Base-by-base conservation (phyloP, 2,329 filamentous ascomycete genomes). In the Stachybotrys chlorohalonatus region DNA sequence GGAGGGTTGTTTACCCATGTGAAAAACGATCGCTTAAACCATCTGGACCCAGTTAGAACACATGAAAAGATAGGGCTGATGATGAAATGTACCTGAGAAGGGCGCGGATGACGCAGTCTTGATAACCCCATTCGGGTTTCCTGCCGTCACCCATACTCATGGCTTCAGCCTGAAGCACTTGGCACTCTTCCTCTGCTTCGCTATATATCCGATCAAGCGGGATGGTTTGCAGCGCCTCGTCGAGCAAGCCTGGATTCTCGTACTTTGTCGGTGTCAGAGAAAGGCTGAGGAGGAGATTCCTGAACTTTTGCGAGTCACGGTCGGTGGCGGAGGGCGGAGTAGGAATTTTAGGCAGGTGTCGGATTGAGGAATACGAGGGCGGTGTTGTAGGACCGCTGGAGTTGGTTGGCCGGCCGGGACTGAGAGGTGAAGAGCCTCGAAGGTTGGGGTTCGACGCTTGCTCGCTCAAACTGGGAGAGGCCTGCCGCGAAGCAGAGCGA, bases 11-110 rank as follows among this genome's bases (percentile, higher is more conserved):
- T 95, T 64, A 97, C 90, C 86, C 92, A 99, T 57, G 87, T 85
- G 73, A 97, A 97, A 75, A 97, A 97, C 7, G 88, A 87, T 60
- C 87, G 82, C 75, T 94, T 95, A 76, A 96, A 99, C 94, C 94
- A 97, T 61, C 72, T 69, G 39, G 54, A 42, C 8, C 50, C 51
- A 47, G 60, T 70, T 58, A 64, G 62, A 52, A 24, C 11, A 36
- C 3, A 52, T 32, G 49, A 47, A 30, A 31, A n/a, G 52, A 51
- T 31, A 48, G 17, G 5, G 2, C 2, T 13, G 32, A 48, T 51
- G 15, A 51, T 31, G 49, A 54, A 51, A 74, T 84, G 63, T 76
- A 91, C 88, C 85, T 86, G 65, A 97, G 77, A 59, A 97, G 77
- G 57, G 93, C 90, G 61, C 89, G 83, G 66, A 97, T 87, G 54